Evolutionary conservation across 2,329 filamentous ascomycete genomes (phyloP), one percentile per base, ranked within the genome.

Genomic region (Mycosphaerella sp.): DNA sequence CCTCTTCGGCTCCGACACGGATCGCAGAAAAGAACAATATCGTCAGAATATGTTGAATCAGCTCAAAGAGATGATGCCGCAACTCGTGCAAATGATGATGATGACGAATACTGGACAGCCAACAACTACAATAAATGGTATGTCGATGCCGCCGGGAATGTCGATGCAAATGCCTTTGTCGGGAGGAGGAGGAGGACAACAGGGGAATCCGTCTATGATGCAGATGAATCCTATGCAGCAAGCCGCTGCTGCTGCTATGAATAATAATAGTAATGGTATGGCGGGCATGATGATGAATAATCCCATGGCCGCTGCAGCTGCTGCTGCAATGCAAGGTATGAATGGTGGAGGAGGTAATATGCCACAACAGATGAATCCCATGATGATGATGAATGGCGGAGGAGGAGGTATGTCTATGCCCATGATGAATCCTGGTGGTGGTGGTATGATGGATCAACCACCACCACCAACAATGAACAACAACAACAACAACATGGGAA

Each of bases 21-120:
- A 65, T 51, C 47, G 54, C 11, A 58, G 57, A 44, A 60, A 63
- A 54, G 62, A 64, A 44, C 56, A 56, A 48, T 63, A 62, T 40
- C 53, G 59, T 48, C 45, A 59, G 41, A 59, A 57, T 31, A 58
- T 65, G 61, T 36, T 64, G 31, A 63, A 59, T 49, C 62, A 54
- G 14, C 36, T 65, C 29, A 58, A 60, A 51, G 62, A 64, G 47
- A 56, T 63, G 52, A 49, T 61, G 51, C 63, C 63, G 43, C 58
- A 61, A 54, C 43, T 64, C 49, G 51, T 45, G 23, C 58, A 59
- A 46, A 57, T 62, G 62, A 55, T 59, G 41, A 34, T 29, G 21
- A 26, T 42, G 31, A 42, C 17, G 32, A 48, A 6, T 6, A 42
- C 14, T 42, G 48, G 40, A 2, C 45, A 46, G 43, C 17, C 29